A percentile compares a stretch with the other conserved stretches of the same genome.
Conservation (phyloP, 2,329 filamentous ascomycete species). For the Colletotrichum karsti region DNA sequence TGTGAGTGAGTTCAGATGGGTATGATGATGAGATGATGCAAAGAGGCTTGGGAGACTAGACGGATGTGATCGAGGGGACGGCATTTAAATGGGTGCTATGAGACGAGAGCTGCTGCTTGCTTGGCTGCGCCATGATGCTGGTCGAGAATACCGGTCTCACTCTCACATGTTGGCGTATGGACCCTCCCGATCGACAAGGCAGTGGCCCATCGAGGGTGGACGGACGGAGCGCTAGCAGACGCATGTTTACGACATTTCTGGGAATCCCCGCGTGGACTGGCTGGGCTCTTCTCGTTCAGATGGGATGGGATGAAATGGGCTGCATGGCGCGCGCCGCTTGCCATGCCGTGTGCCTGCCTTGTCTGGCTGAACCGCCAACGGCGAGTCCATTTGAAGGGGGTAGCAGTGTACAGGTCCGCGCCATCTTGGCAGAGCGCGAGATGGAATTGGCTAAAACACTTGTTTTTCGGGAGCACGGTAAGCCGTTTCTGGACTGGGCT, state of each 20-base stretch:
- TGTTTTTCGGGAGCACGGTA: neutral
- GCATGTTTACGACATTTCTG: conserved; percentile 27
- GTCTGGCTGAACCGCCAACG: neutral
- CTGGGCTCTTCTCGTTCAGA: no score
- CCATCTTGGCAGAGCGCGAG: neutral
- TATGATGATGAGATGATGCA: conserved; percentile 2
- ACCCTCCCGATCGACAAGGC: conserved; percentile 25
- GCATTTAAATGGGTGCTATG: conserved; percentile 17
- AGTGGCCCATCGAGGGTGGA: conserved; percentile 18
- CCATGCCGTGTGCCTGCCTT: neutral
- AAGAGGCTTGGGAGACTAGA: neutral
- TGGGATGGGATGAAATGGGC: neutral
- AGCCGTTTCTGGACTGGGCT: neutral
- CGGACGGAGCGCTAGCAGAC: conserved; percentile 7
- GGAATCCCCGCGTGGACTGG: neutral
- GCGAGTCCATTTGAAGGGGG: no score
- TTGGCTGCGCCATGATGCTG: neutral
- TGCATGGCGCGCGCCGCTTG: no score
- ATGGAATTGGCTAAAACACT: neutral
- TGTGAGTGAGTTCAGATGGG: neutral
- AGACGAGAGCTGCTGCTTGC: neutral
- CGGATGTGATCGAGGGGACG: neutral
- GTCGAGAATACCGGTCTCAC: neutral
- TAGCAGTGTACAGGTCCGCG: no score
- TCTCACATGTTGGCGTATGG: conserved; percentile 20